phyloP scores from a whole-genome alignment of 352 stramenopile genomes.

The Phytophthora meadii region DNA sequence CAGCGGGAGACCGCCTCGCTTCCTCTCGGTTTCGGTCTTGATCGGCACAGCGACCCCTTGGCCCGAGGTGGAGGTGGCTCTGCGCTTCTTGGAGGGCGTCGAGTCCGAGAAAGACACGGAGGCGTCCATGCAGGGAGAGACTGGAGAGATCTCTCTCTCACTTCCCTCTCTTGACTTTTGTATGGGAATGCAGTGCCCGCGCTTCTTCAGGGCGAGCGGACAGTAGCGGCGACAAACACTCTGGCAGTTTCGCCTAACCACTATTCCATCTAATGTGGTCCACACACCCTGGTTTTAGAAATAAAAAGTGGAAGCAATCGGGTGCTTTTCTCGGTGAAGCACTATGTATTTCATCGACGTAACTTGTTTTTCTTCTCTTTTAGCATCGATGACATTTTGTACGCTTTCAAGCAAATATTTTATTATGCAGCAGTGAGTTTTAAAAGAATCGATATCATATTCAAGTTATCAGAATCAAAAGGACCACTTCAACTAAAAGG shows the following conservation, averaged over 20 bases:
- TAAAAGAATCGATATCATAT: no score
- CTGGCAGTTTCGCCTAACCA: slow-evolving; percentile 12
- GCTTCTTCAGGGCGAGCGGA: background rate
- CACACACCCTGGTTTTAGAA: background rate
- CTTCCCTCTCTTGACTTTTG: slow-evolving; percentile 25
- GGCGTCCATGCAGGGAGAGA: slow-evolving; percentile 25
- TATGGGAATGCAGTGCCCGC: slow-evolving; percentile 11
- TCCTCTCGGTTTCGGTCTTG: slow-evolving; percentile 16
- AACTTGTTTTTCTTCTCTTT: background rate
- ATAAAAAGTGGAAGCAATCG: no score
- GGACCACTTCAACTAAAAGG: slow-evolving; percentile 54
- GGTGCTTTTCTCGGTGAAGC: no score
- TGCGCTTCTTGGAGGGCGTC: slow-evolving; percentile 66
- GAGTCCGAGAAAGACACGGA: slow-evolving; percentile 30
- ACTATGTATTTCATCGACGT: no score
- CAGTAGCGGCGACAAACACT: slow-evolving; percentile 23
- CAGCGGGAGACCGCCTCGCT: slow-evolving; percentile 20
- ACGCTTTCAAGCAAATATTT: no score
- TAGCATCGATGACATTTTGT: no score
- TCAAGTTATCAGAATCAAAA: no score
- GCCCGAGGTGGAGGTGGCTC: slow-evolving; percentile 12
- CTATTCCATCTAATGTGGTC: no score
- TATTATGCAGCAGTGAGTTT: no score
- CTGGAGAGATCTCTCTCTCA: slow-evolving; percentile 12
- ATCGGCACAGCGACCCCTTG: slow-evolving; percentile 16